Percentiles rank a stretch among this genome's conserved stretches.
Evolutionary conservation across 768 basidiomycete genomes (phyloP).

Genomic region (Panus rudis): DNA sequence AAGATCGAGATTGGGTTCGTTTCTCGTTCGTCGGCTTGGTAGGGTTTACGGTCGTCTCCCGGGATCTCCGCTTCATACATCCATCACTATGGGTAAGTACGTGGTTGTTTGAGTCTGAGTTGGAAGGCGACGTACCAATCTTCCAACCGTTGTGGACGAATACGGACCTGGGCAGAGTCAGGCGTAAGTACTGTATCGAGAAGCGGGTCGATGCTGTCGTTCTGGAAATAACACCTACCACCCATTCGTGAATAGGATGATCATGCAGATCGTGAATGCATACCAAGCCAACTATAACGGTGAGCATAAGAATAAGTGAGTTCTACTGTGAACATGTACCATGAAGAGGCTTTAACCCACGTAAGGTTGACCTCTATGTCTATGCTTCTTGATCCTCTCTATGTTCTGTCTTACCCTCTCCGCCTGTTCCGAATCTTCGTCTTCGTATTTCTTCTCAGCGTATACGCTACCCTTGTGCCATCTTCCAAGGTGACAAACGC

Average conservation of each 20-base stretch:
- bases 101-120: not conserved
- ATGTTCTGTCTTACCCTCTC: conserved; percentile 10
- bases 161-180: conserved; percentile 13
- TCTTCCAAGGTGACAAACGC: conserved; percentile 1
- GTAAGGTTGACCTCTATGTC: conserved; percentile 20
- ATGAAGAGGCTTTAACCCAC: conserved; percentile 8
- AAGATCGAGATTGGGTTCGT: conserved; percentile 14
- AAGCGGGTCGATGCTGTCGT: not conserved
- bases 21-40: not conserved
- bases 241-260: conserved; percentile 21
- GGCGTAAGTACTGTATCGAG: not conserved
- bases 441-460: conserved; percentile 13
- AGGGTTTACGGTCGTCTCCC: not conserved
- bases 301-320: not conserved
- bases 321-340: not conserved
- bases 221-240: conserved; percentile 9
- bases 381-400: conserved; percentile 14
- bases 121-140: conserved; percentile 16
- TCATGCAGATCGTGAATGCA: conserved; percentile 17
- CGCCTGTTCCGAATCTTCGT: conserved; percentile 2
- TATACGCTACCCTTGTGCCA: conserved; percentile 20
- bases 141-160: conserved; percentile 20
- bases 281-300: conserved; percentile 17
- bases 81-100: not conserved
- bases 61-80: conserved; percentile 11